Conservation (phyloP, 208 protist genomes). For the Wallacemonas sp. region DNA sequence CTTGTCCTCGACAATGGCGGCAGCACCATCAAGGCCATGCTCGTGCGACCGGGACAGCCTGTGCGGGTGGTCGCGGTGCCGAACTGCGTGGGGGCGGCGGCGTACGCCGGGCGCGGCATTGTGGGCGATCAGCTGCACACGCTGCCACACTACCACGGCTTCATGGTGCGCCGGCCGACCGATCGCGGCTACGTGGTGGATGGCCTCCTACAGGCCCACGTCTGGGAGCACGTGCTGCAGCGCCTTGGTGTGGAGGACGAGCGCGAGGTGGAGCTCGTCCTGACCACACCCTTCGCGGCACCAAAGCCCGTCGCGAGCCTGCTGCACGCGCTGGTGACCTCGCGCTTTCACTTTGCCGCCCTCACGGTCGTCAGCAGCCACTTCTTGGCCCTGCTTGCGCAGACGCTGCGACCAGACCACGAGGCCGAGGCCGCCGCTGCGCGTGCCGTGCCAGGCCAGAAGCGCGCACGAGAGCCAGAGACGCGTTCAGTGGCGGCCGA, state of each 20-base stretch:
- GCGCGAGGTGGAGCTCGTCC: constrained; percentile 55
- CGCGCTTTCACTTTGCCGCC: constrained; percentile 63
- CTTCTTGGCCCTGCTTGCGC: constrained; percentile 56
- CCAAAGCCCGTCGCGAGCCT: constrained; percentile 55
- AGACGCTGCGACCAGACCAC: constrained; percentile 5
- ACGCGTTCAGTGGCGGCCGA: background rate
- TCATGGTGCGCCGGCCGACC: constrained; percentile 81
- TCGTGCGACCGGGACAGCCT: constrained; percentile 14
- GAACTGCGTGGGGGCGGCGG: constrained; percentile 71
- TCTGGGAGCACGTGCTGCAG: constrained; percentile 84
- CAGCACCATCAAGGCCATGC: constrained; percentile 71
- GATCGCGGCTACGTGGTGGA: constrained; percentile 81
- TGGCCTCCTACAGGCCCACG: constrained; percentile 53
- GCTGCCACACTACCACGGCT: constrained; percentile 77
- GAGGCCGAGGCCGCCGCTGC: background rate
- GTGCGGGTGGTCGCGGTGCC: constrained; percentile 40
- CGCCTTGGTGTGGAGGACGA: constrained; percentile 68
- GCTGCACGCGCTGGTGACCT: constrained; percentile 51
- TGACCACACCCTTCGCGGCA: constrained; percentile 69
- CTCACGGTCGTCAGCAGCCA: constrained; percentile 71
- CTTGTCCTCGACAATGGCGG: constrained; percentile 86
- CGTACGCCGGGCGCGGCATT: constrained; percentile 68
- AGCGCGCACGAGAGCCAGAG: background rate
- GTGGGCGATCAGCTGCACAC: constrained; percentile 59
- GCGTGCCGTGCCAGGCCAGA: background rate